Evolutionary conservation across 1,284 basidiomycete species (phyloP).

Genomic region (Cutaneotrichosporon curvatum): DNA sequence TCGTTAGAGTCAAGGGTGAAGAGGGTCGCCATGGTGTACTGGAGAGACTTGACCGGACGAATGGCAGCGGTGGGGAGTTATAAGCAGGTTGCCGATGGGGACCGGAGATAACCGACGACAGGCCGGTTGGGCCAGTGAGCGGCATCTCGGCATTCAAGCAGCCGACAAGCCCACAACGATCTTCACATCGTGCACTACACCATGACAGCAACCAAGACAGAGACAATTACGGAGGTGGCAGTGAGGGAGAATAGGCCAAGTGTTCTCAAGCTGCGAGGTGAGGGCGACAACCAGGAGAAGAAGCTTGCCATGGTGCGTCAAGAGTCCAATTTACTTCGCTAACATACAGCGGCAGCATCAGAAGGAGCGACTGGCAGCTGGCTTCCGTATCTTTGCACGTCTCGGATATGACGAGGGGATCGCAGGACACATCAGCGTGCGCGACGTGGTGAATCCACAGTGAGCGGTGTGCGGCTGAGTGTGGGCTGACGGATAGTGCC

Average conservation of each 20-base stretch:
- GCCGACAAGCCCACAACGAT: too few relatives aligned
- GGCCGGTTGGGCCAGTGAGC: too few relatives aligned
- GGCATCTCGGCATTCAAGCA: too few relatives aligned
- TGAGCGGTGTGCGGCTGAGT: constrained; percentile 21
- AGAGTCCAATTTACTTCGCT: neutral
- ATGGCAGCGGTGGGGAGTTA: too few relatives aligned
- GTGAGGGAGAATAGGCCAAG: neutral
- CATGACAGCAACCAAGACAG: neutral
- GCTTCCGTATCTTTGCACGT: constrained; percentile 46
- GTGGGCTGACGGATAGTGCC: constrained; percentile 2
- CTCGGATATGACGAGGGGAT: constrained; percentile 57
- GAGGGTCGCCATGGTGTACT: constrained; percentile 3
- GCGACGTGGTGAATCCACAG: constrained; percentile 52
- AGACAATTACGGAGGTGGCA: neutral
- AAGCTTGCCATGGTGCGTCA: neutral
- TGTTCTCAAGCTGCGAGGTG: constrained; percentile 5
- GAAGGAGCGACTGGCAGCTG: constrained; percentile 51
- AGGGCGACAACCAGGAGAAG: neutral
- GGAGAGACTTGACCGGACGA: too few relatives aligned
- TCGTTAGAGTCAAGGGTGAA: constrained; percentile 3
- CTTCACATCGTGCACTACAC: neutral
- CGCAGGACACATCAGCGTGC: constrained; percentile 60
- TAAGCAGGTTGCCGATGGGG: too few relatives aligned
- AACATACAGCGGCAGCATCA: constrained; percentile 47
- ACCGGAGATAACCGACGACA: too few relatives aligned